phyloP scores from a whole-genome alignment of 2,329 filamentous ascomycete species.

The Colletotrichum siamense region DNA sequence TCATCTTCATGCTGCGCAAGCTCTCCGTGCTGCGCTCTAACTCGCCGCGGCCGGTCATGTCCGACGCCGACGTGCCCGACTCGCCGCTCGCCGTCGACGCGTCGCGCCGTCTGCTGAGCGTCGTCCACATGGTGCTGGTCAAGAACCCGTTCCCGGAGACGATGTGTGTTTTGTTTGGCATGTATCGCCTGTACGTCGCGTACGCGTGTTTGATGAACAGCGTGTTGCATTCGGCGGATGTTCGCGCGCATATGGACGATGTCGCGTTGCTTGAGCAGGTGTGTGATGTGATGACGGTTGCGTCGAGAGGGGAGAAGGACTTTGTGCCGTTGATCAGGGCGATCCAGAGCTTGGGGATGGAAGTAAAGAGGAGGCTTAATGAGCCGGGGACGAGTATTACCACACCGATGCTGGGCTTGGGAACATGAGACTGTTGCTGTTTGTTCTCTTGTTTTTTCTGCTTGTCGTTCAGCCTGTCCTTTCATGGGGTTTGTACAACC shows the following conservation, averaged over 20 bases:
- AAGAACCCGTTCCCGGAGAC: conserved; percentile 28
- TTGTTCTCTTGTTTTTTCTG: not conserved
- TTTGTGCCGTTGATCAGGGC: conserved; percentile 31
- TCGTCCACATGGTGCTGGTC: conserved; percentile 24
- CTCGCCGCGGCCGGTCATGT: conserved; percentile 29
- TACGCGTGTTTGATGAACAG: conserved; percentile 31
- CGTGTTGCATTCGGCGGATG: conserved; percentile 25
- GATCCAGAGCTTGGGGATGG: conserved; percentile 28
- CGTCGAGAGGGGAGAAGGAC: conserved; percentile 28
- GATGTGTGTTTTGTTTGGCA: conserved; percentile 29
- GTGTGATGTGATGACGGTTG: conserved; percentile 15
- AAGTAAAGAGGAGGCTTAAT: conserved; percentile 25
- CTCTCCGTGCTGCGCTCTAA: conserved; percentile 24
- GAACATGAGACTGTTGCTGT: not conserved
- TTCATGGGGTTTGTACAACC: not conserved
- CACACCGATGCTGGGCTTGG: not conserved
- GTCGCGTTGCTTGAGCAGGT: conserved; percentile 26
- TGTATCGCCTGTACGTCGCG: conserved; percentile 31
- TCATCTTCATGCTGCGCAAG: conserved; percentile 37
- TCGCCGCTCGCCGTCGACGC: conserved; percentile 32
- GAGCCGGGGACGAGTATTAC: not conserved
- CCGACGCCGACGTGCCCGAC: conserved; percentile 32
- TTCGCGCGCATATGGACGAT: conserved; percentile 22
- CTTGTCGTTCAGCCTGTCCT: not conserved
- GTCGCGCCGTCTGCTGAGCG: conserved; percentile 25